Percentiles rank a stretch among this genome's conserved stretches.
Conservation (phyloP, 2,329 filamentous ascomycete genomes). For the Fusarium illudens region DNA sequence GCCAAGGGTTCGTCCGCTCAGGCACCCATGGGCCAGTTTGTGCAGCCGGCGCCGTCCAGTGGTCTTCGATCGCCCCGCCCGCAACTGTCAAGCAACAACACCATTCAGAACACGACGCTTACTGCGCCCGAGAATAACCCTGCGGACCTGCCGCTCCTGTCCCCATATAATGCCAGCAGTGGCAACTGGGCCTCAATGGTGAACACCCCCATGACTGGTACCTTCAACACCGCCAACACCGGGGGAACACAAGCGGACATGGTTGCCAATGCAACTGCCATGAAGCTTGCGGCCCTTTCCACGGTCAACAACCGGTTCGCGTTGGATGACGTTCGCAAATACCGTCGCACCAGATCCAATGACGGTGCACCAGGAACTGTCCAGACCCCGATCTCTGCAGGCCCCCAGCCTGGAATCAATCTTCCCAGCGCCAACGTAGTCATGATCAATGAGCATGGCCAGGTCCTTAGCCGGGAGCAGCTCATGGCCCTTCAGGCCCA, state of each 20-base stretch:
- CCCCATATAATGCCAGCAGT: slow-evolving; percentile 80
- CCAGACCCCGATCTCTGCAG: slow-evolving; percentile 72
- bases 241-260: slow-evolving; percentile 85
- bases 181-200: slow-evolving; percentile 99
- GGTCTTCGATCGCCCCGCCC: slow-evolving; percentile 82
- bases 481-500: slow-evolving; percentile 82
- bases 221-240: slow-evolving; percentile 69
- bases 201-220: slow-evolving; percentile 94
- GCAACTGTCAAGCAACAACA: slow-evolving; percentile 70
- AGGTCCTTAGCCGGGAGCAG: slow-evolving; percentile 85
- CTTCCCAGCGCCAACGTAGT: slow-evolving; percentile 81
- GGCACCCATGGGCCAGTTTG: slow-evolving; percentile 92
- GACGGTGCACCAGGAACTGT: slow-evolving; percentile 71
- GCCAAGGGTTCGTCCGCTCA: slow-evolving; percentile 83
- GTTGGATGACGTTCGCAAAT: slow-evolving; percentile 95
- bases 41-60: slow-evolving; percentile 78
- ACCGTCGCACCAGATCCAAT: slow-evolving; percentile 88
- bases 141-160: slow-evolving; percentile 82
- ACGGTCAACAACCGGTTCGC: slow-evolving; percentile 99
- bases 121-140: slow-evolving; percentile 72
- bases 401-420: slow-evolving; percentile 64
- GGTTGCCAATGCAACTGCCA: slow-evolving; percentile 97
- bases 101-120: slow-evolving; percentile 85
- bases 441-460: slow-evolving; percentile 94
- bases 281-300: slow-evolving; percentile 96